Base-by-base conservation (phyloP, 2,329 filamentous ascomycete species). In the Fusarium floridanum region DNA sequence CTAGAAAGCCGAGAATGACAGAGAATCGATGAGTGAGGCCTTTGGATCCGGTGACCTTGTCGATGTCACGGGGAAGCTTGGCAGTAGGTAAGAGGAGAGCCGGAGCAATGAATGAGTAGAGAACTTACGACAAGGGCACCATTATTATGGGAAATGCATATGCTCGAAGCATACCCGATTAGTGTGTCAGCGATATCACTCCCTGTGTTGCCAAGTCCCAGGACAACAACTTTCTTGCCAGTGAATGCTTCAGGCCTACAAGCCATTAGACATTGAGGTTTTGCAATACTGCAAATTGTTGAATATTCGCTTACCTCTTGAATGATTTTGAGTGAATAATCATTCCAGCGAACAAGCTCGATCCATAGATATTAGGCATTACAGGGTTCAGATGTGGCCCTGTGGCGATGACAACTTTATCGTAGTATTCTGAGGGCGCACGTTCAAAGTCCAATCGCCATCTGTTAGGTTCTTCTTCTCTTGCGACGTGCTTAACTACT, bases 341-440 rank as follows among this genome's bases (percentile, higher is more conserved):
- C 16, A 7, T 41, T n/a, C 56, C 56, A 11, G 36, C 22, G 16
- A 59, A 87, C 3, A 67, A 29, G 5, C 78, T 66, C 7, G 69
- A 61, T 4, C 81, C 84, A 27, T 80, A 74, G 20, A 86, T 77
- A 5, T 75, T 64, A 0, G 85, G 85, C 75, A 84, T 82, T 4
- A 80, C 76, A 1, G 85, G 81, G 27, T 68, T 77, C 62, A 48
- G 80, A 78, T 76, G 84, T 76, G 69, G 84, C 74, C 68, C 84
- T 67, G 76, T 84, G 57, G 77, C 81, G 11, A 86, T 72, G 6
- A 84, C 78, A 5, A 85, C 80, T 72, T 84, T 85, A 71, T 86
- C 84, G 45, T 83, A 83, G 63, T 71, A 69, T 27, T 75, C 68
- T 1, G 74, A 70, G 4, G 68, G 59, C 4, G 59, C 53, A 11